Base-by-base conservation (phyloP, 1,139 yeast species). In the Candida sp. region DNA sequence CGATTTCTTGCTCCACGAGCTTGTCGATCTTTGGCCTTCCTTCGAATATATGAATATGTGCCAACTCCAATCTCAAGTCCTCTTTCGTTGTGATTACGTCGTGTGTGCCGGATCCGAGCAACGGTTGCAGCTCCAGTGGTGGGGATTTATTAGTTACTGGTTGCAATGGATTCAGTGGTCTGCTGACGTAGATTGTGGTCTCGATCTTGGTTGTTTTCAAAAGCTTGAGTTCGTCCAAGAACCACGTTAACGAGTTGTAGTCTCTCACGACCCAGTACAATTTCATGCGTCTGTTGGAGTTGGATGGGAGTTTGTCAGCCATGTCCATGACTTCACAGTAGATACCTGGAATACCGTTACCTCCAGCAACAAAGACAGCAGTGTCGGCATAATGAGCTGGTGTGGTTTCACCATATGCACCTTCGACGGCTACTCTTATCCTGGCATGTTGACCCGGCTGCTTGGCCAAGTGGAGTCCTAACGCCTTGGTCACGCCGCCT, bases 201-300 rank as follows among this genome's bases (percentile, higher is more conserved):
- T 68, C 72, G 42, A 78, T 68, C 3, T 58, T 59, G 0, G 74
- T 61, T 30, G 63, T 56, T 46, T 62, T 61, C 51, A 83, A 62
- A 4, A 65, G 61, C 26, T 63, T 50, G 26, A 85, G 65, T 56
- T 85, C 87, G 34, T 77, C 73, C 47, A 67, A 66, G 63, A 84
- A 83, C 85, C 86, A 83, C 11, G 62, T 58, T 37, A 84, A 61
- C 0, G 81, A 67, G 23, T 69, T 66, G 35, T 67, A 68, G 49
- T 80, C 82, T 50, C 82, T 70, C 3, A 81, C 69, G 3, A 80
- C 73, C 90, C 90, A 85, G 31, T 72, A 54, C 49, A 85, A 67
- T 47, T 73, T 72, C 42, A 82, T 57, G 5, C 79, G 69, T 56
- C 72, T 72, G 27, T 79, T 66, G 2, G 80, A 73, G 54, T 77